Evolutionary conservation across 176 grass and related monocot genomes (phyloP).

Genomic region (Aegilops tauschii): DNA sequence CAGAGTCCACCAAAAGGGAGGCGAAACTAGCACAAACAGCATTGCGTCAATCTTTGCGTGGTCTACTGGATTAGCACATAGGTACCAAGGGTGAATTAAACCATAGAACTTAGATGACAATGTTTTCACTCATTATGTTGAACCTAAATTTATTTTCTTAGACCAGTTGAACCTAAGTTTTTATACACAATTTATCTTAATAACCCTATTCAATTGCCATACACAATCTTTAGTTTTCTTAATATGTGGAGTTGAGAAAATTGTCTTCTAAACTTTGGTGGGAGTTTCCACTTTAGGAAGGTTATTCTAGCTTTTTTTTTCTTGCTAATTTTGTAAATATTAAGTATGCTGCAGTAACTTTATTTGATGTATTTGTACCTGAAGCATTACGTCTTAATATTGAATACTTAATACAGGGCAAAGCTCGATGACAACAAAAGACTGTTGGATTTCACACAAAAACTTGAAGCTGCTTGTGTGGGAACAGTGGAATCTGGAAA

Average conservation of each 20-base stretch:
- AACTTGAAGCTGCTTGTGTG: slow-evolving; percentile 66
- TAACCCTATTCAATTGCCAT: background rate
- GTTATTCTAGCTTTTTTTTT: background rate
- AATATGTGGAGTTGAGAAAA: background rate
- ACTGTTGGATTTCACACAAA: slow-evolving; percentile 55
- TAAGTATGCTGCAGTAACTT: background rate
- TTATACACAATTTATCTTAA: background rate
- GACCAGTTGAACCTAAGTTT: background rate
- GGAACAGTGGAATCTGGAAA: slow-evolving; percentile 74
- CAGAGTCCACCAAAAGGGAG: slow-evolving; percentile 63
- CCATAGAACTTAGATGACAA: background rate
- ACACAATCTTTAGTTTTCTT: background rate
- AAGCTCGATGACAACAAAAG: slow-evolving; percentile 53
- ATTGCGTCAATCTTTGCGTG: slow-evolving; percentile 87
- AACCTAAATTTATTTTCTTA: background rate
- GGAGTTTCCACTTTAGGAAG: background rate
- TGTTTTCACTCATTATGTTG: background rate
- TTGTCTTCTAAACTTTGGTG: background rate
- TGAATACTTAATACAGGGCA: slow-evolving; percentile 42
- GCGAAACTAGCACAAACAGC: slow-evolving; percentile 86
- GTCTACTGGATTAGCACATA: slow-evolving; percentile 67
- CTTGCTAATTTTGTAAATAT: background rate
- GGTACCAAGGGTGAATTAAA: slow-evolving; percentile 33
- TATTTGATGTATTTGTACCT: slow-evolving; percentile 2
- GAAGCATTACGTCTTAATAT: background rate